Percentiles rank a stretch among this genome's conserved stretches.
Conservation (phyloP, 2,329 filamentous ascomycete genomes). For the Aspergillus versicolor region DNA sequence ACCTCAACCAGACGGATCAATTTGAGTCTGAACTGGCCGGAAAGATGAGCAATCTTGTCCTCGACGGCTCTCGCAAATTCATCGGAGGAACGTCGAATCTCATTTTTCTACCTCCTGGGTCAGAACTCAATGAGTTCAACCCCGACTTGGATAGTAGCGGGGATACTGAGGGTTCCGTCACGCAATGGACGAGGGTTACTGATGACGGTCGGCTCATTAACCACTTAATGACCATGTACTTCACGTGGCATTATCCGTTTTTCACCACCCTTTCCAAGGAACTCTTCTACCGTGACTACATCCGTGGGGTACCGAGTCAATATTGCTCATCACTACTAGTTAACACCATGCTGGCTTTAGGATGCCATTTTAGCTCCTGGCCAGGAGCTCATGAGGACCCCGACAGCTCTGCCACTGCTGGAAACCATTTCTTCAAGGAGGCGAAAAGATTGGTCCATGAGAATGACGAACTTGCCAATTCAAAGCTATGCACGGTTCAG, state of each 20-base stretch:
- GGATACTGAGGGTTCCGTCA: conserved; percentile 66
- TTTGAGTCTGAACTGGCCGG: conserved; percentile 81
- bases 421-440: conserved; percentile 94
- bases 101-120: conserved; percentile 67
- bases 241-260: conserved; percentile 96
- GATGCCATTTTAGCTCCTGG: conserved; percentile 86
- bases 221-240: conserved; percentile 96
- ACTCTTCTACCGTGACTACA: conserved; percentile 83
- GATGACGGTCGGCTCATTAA: conserved; percentile 74
- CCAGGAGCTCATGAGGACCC: conserved; percentile 68
- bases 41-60: conserved; percentile 86
- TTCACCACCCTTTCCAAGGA: conserved; percentile 87
- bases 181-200: conserved; percentile 86
- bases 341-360: conserved; percentile 89
- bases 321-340: conserved; percentile 90
- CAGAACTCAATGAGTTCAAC: conserved; percentile 43
- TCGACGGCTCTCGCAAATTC: conserved; percentile 85
- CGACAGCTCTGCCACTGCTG: conserved; percentile 78
- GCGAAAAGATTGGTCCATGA: conserved; percentile 86
- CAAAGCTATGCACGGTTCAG: conserved; percentile 85
- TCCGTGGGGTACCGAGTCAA: conserved; percentile 65
- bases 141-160: conserved; percentile 46
- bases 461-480: conserved; percentile 89
- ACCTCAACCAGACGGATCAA: conserved; percentile 41
- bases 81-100: conserved; percentile 93